Evolutionary conservation across 176 grass and related monocot species (phyloP).

Genomic region (Triticum monococcum): DNA sequence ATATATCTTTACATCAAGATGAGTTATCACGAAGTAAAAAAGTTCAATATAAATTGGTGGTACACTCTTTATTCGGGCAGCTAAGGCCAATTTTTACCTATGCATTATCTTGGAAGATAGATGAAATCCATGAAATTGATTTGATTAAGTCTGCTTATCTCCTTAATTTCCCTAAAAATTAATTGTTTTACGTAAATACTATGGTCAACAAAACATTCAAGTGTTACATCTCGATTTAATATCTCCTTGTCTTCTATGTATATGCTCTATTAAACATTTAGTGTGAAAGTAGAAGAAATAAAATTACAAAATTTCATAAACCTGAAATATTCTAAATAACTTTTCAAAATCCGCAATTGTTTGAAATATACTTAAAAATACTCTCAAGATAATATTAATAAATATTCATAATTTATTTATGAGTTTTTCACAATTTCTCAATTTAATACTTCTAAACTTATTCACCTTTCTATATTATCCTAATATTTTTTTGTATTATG

Average conservation of each 20-base stretch:
- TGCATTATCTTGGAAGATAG: background rate
- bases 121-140: background rate
- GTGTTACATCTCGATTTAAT: too few species aligned
- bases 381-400: background rate
- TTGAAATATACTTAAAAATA: background rate
- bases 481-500: background rate
- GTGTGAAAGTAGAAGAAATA: background rate
- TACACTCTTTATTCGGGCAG: background rate
- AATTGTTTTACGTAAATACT: too few species aligned
- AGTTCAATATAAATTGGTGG: background rate
- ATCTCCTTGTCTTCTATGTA: too few species aligned
- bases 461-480: background rate
- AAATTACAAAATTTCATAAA: background rate
- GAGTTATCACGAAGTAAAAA: background rate
- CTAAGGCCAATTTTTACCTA: background rate
- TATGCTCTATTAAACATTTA: background rate
- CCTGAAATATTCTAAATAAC: background rate
- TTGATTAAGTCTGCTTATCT: background rate
- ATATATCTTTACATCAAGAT: background rate
- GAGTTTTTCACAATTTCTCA: background rate
- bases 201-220: too few species aligned
- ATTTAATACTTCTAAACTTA: background rate
- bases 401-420: background rate
- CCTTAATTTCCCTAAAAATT: background rate
- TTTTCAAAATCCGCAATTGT: background rate